These are phyloP conservation scores for Apiotrichum siamense DNA, from an alignment of 1,284 basidiomycete genomes.

Conservation along the genomic window DNA sequence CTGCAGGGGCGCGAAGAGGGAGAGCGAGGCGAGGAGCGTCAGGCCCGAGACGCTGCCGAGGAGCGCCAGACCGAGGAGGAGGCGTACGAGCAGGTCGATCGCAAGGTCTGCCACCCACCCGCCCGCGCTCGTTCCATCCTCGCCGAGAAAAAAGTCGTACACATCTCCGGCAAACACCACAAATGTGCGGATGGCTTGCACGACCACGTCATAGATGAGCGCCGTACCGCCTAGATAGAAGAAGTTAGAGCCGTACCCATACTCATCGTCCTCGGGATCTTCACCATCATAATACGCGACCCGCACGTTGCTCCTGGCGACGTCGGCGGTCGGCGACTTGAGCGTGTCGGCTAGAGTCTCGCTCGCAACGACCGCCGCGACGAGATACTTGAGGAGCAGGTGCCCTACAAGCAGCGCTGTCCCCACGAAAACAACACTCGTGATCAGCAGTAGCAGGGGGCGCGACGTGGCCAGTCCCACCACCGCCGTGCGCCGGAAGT, in stretches of 20 bases:
- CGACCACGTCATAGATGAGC: constrained; percentile 33
- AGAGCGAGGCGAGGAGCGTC: constrained; percentile 34
- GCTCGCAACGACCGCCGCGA: constrained; percentile 1
- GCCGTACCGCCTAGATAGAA: constrained; percentile 26
- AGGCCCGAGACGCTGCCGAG: constrained; percentile 42
- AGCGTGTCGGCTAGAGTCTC: neutral
- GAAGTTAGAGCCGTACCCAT: constrained; percentile 12
- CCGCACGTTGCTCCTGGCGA: neutral
- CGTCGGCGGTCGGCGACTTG: neutral
- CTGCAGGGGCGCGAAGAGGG: constrained; percentile 41
- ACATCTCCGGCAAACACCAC: constrained; percentile 22
- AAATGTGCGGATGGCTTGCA: constrained; percentile 32
- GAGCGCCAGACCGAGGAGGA: constrained; percentile 41
- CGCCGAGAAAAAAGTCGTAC: constrained; percentile 9
- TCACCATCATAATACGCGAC: neutral
- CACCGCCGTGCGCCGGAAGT: constrained; percentile 35
- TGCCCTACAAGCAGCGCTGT: constrained; percentile 34
- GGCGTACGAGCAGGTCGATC: constrained; percentile 23
- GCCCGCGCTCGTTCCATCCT: too few species aligned
- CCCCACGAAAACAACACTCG: constrained; percentile 30
- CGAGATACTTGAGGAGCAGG: constrained; percentile 17
- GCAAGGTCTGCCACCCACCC: constrained; percentile 2
- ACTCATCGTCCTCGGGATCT: neutral
- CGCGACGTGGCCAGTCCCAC: constrained; percentile 42
- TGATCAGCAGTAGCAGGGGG: constrained; percentile 33